A percentile compares a stretch with the other conserved stretches of the same genome.
Conservation (phyloP, 768 basidiomycete species). For the Lentinus brumalis region DNA sequence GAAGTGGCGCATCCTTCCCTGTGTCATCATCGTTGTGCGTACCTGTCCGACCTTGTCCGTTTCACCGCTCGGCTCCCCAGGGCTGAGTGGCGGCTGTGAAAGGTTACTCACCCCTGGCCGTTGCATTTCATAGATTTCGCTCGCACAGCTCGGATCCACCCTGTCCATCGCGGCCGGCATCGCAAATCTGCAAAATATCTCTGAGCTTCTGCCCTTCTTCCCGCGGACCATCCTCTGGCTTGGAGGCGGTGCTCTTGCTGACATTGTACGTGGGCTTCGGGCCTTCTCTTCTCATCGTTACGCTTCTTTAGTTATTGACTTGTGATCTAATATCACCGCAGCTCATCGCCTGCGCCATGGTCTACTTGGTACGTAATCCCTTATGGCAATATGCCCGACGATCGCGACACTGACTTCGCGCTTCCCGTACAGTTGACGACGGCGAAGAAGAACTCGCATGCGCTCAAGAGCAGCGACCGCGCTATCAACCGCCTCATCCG, state of each 20-base stretch:
- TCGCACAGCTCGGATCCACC: not conserved
- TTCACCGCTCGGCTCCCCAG: not conserved
- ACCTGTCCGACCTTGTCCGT: not conserved
- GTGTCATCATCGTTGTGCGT: not conserved
- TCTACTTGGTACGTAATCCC: not conserved
- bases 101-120: not conserved
- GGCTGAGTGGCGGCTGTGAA: not conserved
- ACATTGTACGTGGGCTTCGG: not conserved
- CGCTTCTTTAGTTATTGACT: too few species aligned
- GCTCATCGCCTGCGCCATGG: not conserved
- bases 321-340: not conserved
- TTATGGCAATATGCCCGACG: not conserved
- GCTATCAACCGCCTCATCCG: constrained; percentile 1
- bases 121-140: not conserved
- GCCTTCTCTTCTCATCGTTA: not conserved
- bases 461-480: not conserved
- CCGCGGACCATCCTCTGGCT: not conserved
- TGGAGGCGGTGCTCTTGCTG: not conserved
- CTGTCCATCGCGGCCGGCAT: not conserved
- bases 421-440: not conserved
- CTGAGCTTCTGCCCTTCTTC: not conserved
- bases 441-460: not conserved
- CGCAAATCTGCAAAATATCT: not conserved
- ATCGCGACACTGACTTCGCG: not conserved
- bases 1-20: not conserved